These are phyloP conservation scores for Senna siamea DNA, from an alignment of 306 rosid species.

Conservation along the genomic window DNA sequence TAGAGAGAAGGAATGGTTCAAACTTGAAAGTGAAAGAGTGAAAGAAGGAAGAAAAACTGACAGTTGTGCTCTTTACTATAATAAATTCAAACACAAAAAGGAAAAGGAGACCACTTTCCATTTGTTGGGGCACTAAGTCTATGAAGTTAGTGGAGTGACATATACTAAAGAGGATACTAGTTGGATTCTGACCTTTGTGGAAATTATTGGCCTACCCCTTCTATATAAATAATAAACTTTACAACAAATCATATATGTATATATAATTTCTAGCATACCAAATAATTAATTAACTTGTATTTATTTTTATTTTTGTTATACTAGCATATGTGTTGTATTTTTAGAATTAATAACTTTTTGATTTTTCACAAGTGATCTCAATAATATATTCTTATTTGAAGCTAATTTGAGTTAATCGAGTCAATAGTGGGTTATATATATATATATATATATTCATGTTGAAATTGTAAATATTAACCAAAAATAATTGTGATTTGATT, in stretches of 20 bases:
- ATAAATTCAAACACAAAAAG: conserved; percentile 36
- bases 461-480: too few species aligned
- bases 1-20: background rate
- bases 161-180: conserved; percentile 27
- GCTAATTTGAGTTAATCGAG: too few species aligned
- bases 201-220: conserved; percentile 45
- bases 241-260: background rate
- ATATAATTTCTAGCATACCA: background rate
- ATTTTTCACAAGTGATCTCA: too few species aligned
- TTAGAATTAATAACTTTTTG: too few species aligned
- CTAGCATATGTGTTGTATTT: too few species aligned
- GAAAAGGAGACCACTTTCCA: conserved; percentile 54
- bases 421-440: too few species aligned
- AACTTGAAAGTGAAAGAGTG: background rate
- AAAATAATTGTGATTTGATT: too few species aligned
- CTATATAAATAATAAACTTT: background rate
- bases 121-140: conserved; percentile 59
- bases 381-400: too few species aligned
- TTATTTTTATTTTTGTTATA: too few species aligned
- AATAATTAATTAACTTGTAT: too few species aligned
- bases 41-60: conserved; percentile 26
- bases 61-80: conserved; percentile 14
- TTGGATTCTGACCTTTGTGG: conserved; percentile 29
- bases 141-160: conserved; percentile 48
- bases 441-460: too few species aligned